Percentiles rank a stretch among this genome's conserved stretches.
Evolutionary conservation across 176 grass and related monocot genomes (phyloP).

Genomic region (Aegilops umbellulata): DNA sequence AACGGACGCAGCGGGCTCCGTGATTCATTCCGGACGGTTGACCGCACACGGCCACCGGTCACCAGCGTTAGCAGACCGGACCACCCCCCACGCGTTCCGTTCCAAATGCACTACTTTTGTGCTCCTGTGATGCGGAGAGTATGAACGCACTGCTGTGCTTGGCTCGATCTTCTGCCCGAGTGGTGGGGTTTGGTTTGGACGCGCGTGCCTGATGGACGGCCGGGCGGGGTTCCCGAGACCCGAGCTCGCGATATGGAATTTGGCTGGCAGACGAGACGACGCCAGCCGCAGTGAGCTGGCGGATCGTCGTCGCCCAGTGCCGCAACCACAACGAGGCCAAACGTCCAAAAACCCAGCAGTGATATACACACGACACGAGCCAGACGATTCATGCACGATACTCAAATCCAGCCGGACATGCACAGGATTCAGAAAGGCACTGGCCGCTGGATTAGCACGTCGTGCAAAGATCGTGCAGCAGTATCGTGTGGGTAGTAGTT

Average conservation of each 20-base stretch:
- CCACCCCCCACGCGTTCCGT: not conserved
- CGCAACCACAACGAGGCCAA: not conserved
- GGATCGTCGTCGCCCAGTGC: not conserved
- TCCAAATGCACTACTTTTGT: not conserved
- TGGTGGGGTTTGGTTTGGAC: not conserved
- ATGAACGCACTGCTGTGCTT: not conserved
- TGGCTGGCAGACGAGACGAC: not conserved
- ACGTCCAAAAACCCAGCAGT: not conserved
- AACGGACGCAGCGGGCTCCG: not conserved
- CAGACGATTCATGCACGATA: no score
- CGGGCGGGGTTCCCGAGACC: not conserved
- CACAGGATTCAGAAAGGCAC: no score
- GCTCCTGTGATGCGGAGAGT: no score
- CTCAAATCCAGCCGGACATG: no score
- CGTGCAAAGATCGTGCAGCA: no score
- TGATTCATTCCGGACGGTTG: not conserved
- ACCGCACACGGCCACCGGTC: no score
- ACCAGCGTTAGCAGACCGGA: not conserved
- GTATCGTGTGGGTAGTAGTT: no score
- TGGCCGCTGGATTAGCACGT: no score
- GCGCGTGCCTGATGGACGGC: not conserved
- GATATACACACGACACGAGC: no score
- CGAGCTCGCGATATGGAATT: not conserved
- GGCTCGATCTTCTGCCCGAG: no score
- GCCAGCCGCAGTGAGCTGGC: conserved; percentile 5